A percentile compares a stretch with the other conserved stretches of the same genome.
These are phyloP conservation scores for Tricharina praecox DNA, from an alignment of 495 filamentous ascomycete genomes.

Conservation along the genomic window DNA sequence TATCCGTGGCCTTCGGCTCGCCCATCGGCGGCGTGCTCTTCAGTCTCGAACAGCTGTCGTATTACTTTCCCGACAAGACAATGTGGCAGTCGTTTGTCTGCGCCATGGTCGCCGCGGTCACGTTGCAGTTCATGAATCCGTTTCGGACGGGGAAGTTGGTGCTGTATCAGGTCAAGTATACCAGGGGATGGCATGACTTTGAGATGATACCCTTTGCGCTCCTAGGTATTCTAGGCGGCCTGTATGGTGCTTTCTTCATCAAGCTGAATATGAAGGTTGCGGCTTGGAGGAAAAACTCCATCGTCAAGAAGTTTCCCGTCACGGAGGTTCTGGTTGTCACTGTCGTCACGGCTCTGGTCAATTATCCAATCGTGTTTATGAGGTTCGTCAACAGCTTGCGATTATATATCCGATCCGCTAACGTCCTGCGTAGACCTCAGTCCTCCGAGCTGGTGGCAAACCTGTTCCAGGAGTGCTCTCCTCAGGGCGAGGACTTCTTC, in stretches of 20 bases:
- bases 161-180: constrained; percentile 91
- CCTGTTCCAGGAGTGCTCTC: constrained; percentile 78
- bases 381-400: constrained; percentile 26
- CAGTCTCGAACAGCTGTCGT: constrained; percentile 89
- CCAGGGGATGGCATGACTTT: constrained; percentile 81
- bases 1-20: constrained; percentile 93
- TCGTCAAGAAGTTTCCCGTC: constrained; percentile 48
- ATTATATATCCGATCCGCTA: background rate
- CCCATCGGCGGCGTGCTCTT: constrained; percentile 89
- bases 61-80: constrained; percentile 97
- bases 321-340: constrained; percentile 60
- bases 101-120: constrained; percentile 92
- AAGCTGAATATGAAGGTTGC: constrained; percentile 80
- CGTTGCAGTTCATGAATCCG: constrained; percentile 79
- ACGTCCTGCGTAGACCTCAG: constrained; percentile 37
- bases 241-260: constrained; percentile 91
- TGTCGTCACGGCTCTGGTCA: constrained; percentile 66
- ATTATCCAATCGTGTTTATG: constrained; percentile 93
- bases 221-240: constrained; percentile 73
- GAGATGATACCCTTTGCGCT: constrained; percentile 79
- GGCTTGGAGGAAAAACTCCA: constrained; percentile 52
- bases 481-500: constrained; percentile 61
- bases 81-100: constrained; percentile 99
- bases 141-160: constrained; percentile 94
- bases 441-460: constrained; percentile 81